Conservation (phyloP, 2,329 filamentous ascomycete genomes). For the Cercospora nicotianae region DNA sequence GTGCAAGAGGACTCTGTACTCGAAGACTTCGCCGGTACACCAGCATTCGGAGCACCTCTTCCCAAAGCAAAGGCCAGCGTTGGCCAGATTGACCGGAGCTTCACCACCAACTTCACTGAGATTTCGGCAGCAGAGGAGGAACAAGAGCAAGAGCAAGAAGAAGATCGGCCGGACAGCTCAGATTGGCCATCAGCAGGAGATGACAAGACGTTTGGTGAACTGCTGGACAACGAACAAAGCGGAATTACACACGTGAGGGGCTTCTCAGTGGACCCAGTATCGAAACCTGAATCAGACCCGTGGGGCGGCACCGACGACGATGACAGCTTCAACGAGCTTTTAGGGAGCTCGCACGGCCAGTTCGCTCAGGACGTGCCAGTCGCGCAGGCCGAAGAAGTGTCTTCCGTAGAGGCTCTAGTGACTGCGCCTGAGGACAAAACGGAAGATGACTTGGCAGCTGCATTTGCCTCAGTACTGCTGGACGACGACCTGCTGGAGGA, state of each 20-base stretch:
- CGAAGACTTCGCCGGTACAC: constrained; percentile 23
- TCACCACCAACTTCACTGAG: constrained; percentile 39
- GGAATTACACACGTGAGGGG: constrained; percentile 3
- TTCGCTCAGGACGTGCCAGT: constrained; percentile 5
- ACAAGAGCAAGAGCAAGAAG: constrained; percentile 17
- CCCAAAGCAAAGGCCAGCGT: constrained; percentile 21
- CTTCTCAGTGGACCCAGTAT: constrained; percentile 14
- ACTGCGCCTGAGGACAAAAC: constrained; percentile 17
- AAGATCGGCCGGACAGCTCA: constrained; percentile 19
- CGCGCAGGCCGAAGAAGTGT: constrained; percentile 12
- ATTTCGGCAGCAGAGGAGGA: constrained; percentile 17
- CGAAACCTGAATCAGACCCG: constrained; percentile 18
- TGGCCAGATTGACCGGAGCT: constrained; percentile 33
- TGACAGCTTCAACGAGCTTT: constrained; percentile 27
- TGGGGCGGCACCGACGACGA: constrained; percentile 25
- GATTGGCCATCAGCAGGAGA: constrained; percentile 36
- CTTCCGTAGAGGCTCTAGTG: constrained; percentile 17
- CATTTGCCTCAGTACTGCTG: constrained; percentile 80
- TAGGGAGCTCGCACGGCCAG: constrained; percentile 14
- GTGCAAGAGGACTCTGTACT: constrained; percentile 19
- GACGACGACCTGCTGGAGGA: constrained; percentile 56
- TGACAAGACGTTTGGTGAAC: constrained; percentile 37
- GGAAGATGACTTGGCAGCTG: constrained; percentile 69
- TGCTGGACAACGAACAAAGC: constrained; percentile 24
- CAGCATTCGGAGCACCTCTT: constrained; percentile 20